Conservation (phyloP, 768 basidiomycete genomes). For the Sarcomyxa edulis region DNA sequence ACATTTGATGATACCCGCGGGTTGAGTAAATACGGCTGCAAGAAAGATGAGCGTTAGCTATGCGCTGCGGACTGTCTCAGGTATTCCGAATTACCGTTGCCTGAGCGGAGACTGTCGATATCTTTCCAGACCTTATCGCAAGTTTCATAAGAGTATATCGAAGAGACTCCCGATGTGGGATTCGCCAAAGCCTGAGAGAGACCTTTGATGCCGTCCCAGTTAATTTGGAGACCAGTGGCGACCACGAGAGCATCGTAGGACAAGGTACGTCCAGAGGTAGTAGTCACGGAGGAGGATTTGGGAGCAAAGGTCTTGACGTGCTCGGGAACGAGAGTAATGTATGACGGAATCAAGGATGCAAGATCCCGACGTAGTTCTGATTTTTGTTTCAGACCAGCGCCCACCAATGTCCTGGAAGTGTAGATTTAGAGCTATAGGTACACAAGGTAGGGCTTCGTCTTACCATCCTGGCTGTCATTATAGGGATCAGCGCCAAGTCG, state of each 20-base stretch:
- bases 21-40: slow-evolving; percentile 88
- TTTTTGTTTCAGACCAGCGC: slow-evolving; percentile 78
- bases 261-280: slow-evolving; percentile 61
- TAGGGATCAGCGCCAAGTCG: neutral
- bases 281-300: slow-evolving; percentile 64
- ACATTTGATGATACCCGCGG: slow-evolving; percentile 89
- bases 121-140: slow-evolving; percentile 88
- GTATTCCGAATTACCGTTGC: too few species aligned
- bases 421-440: slow-evolving; percentile 1
- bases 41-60: too few species aligned
- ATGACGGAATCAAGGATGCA: slow-evolving; percentile 63
- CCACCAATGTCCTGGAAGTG: slow-evolving; percentile 77
- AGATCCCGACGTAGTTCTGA: slow-evolving; percentile 62
- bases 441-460: slow-evolving; percentile 12
- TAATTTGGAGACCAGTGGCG: slow-evolving; percentile 83
- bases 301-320: slow-evolving; percentile 76
- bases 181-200: slow-evolving; percentile 74
- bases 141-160: slow-evolving; percentile 87
- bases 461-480: slow-evolving; percentile 91
- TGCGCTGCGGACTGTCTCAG: too few species aligned
- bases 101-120: slow-evolving; percentile 68
- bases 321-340: slow-evolving; percentile 68
- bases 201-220: slow-evolving; percentile 73
- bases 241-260: slow-evolving; percentile 86
- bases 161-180: slow-evolving; percentile 75